phyloP scores from a whole-genome alignment of 225 moss, liverwort and hornwort species.

The Marchantia polymorpha region DNA sequence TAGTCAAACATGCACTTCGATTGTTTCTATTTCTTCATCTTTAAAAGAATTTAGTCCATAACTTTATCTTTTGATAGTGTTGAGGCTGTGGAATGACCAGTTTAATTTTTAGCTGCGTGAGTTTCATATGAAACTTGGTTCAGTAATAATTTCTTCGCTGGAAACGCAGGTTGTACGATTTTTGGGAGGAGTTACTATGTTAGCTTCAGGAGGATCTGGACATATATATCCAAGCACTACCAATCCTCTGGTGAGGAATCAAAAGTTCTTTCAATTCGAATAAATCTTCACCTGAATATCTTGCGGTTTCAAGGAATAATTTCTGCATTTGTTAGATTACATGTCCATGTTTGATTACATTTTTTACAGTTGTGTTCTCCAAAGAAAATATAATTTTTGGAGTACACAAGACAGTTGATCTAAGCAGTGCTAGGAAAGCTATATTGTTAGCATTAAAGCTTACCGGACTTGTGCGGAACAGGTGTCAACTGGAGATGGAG shows the following conservation, averaged over 20 bases:
- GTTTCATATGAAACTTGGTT: background rate
- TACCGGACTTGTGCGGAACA: background rate
- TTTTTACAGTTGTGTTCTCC: too few relatives aligned
- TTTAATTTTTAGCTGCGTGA: background rate
- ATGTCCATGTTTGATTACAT: too few relatives aligned
- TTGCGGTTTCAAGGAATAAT: background rate
- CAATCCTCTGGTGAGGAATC: constrained; percentile 62
- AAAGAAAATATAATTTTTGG: background rate
- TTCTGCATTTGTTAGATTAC: too few relatives aligned
- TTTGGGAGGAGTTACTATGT: constrained; percentile 94
- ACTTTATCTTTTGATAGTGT: background rate
- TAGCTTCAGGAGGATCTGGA: constrained; percentile 97
- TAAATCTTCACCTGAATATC: background rate
- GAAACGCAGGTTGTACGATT: constrained; percentile 64
- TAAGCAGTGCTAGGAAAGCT: background rate
- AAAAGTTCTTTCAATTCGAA: too few relatives aligned
- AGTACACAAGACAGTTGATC: background rate
- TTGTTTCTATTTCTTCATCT: background rate
- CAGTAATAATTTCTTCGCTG: background rate
- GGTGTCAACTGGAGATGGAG: constrained; percentile 95
- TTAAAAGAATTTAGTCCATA: background rate
- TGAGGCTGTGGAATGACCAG: background rate
- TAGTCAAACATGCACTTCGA: background rate
- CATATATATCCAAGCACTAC: constrained; percentile 98
- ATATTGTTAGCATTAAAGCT: background rate